phyloP scores from a whole-genome alignment of 1,284 basidiomycete genomes.

The Cutaneotrichosporon sp. region DNA sequence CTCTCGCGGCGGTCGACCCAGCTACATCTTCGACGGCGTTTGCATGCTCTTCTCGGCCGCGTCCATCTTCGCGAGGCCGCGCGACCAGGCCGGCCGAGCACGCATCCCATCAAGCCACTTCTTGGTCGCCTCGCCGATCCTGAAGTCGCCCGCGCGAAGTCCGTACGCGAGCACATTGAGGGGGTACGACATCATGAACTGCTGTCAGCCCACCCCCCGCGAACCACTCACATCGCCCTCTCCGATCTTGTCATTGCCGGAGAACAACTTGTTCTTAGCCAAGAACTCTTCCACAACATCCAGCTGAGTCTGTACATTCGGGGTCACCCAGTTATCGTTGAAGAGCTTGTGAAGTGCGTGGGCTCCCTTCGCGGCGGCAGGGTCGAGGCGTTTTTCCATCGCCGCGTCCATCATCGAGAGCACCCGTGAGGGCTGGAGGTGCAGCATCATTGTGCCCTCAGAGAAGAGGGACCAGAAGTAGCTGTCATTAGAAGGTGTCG shows the following conservation, averaged over 20 bases:
- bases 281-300: conserved; percentile 31
- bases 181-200: conserved; percentile 13
- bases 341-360: conserved; percentile 4
- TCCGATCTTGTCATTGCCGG: conserved; percentile 33
- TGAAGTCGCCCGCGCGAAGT: neutral
- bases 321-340: conserved; percentile 3
- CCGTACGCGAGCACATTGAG: conserved; percentile 4
- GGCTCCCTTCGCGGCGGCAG: conserved; percentile 2
- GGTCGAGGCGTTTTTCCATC: neutral
- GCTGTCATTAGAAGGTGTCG: neutral
- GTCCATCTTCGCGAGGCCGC: conserved; percentile 4
- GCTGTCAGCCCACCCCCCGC: neutral
- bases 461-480: conserved; percentile 10
- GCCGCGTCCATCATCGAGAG: neutral
- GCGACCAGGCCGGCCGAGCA: conserved; percentile 14
- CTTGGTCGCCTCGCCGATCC: conserved; percentile 6
- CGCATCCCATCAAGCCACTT: conserved; percentile 11
- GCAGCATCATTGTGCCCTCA: conserved; percentile 10
- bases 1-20: neutral
- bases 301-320: conserved; percentile 11
- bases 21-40: conserved; percentile 10
- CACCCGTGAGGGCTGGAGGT: conserved; percentile 7
- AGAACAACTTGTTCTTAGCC: conserved; percentile 26
- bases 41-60: conserved; percentile 2
- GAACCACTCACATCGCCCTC: conserved; percentile 34